These are phyloP conservation scores for Colletotrichum gigasporum DNA, from an alignment of 2,329 filamentous ascomycete species.

Conservation along the genomic window DNA sequence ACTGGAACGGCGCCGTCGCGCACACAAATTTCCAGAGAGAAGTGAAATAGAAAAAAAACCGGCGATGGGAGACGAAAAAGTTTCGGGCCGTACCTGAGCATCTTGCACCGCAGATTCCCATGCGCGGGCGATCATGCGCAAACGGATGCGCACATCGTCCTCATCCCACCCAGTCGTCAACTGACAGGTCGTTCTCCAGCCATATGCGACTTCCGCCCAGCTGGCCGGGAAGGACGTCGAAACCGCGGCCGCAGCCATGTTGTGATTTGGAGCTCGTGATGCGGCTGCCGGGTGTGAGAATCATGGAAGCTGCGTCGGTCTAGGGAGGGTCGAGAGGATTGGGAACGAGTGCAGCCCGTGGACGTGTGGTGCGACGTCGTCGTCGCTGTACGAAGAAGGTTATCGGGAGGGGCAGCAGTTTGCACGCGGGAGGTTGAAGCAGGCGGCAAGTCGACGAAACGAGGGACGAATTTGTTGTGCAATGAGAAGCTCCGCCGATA, in stretches of 20 bases:
- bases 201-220: slow-evolving; percentile 52
- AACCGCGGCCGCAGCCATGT: slow-evolving; percentile 64
- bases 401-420: slow-evolving; percentile 8
- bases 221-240: slow-evolving; percentile 49
- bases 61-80: slow-evolving; percentile 21
- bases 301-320: slow-evolving; percentile 58
- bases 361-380: slow-evolving; percentile 18
- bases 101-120: slow-evolving; percentile 40
- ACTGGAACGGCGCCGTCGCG: slow-evolving; percentile 15
- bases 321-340: slow-evolving; percentile 24
- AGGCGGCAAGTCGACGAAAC: background rate
- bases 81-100: slow-evolving; percentile 34
- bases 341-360: background rate
- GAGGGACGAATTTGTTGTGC: background rate
- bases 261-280: slow-evolving; percentile 57
- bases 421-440: background rate
- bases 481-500: background rate
- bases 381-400: slow-evolving; percentile 3
- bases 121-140: slow-evolving; percentile 44
- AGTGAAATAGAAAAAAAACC: slow-evolving; percentile 2
- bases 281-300: slow-evolving; percentile 53
- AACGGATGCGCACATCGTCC: slow-evolving; percentile 25
- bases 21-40: slow-evolving; percentile 18
- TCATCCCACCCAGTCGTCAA: slow-evolving; percentile 50
- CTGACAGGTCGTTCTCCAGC: slow-evolving; percentile 43